Conservation (phyloP, 164 flowering plant genomes). For the Vitis rupestris region DNA sequence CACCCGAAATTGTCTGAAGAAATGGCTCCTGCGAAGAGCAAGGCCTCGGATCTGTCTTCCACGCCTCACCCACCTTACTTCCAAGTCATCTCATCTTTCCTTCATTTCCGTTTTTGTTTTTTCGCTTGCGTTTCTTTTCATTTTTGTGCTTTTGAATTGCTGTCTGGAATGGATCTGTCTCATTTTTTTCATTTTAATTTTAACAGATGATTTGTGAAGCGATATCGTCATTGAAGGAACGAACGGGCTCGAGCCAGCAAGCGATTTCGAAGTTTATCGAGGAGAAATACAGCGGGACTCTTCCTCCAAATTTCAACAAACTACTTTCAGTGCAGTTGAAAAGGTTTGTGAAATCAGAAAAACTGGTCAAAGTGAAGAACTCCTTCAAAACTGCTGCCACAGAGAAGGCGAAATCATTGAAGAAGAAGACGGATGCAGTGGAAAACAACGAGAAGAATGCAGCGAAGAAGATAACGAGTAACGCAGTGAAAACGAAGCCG, state of each 20-base stretch:
- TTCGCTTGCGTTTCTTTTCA: background rate
- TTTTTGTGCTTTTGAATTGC: no score
- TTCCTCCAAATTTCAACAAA: conserved; percentile 47
- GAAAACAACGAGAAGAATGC: background rate
- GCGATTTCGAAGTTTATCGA: conserved; percentile 52
- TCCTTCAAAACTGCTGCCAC: conserved; percentile 33
- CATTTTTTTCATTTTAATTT: background rate
- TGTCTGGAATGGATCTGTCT: background rate
- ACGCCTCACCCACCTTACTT: conserved; percentile 33
- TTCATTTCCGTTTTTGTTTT: background rate
- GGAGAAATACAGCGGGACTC: conserved; percentile 28
- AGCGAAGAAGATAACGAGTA: conserved; percentile 13
- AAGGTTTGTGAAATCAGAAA: conserved; percentile 33
- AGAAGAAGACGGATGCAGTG: background rate
- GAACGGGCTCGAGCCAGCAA: conserved; percentile 50
- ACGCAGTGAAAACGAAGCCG: conserved; percentile 25
- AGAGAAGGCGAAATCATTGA: background rate
- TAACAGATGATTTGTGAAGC: conserved; percentile 56
- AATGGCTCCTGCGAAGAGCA: conserved; percentile 1
- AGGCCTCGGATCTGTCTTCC: conserved; percentile 7
- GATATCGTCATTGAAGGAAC: conserved; percentile 41
- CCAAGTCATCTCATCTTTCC: conserved; percentile 12
- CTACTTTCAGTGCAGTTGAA: conserved; percentile 39
- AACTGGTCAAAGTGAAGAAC: conserved; percentile 41
- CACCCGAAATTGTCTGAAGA: conserved; percentile 7